These are phyloP conservation scores for Thelephora ganbajun DNA, from an alignment of 768 basidiomycete genomes.

Conservation along the genomic window DNA sequence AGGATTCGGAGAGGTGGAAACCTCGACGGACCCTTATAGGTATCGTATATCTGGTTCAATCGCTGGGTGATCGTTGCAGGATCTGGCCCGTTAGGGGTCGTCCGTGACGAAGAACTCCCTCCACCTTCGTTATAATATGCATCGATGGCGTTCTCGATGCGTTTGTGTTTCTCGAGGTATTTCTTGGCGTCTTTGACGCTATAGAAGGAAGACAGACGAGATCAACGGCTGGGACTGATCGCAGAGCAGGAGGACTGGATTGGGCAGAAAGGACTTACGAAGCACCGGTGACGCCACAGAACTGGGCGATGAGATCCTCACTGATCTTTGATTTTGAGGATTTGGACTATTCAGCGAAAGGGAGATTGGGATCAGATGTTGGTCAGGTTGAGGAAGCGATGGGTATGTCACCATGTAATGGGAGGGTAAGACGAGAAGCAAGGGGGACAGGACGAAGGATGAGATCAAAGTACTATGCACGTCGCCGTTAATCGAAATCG, in stretches of 20 bases:
- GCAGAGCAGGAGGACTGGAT: neutral
- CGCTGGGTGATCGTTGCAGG: neutral
- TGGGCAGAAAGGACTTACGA: constrained; percentile 33
- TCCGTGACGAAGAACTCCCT: constrained; percentile 3
- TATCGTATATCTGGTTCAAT: constrained; percentile 25
- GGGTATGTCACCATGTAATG: too few relatives aligned
- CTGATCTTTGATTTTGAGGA: constrained; percentile 23
- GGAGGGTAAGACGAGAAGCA: too few relatives aligned
- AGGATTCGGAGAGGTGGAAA: neutral
- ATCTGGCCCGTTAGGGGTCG: constrained; percentile 17
- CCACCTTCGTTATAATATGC: constrained; percentile 51
- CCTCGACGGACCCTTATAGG: constrained; percentile 25
- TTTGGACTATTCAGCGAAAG: constrained; percentile 12
- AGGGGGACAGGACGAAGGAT: too few relatives aligned
- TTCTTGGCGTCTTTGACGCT: constrained; percentile 44
- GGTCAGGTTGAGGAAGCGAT: too few relatives aligned
- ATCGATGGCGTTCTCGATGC: constrained; percentile 60
- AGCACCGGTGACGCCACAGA: constrained; percentile 53
- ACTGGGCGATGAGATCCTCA: constrained; percentile 41
- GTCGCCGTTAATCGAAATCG: too few relatives aligned
- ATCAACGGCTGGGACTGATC: neutral
- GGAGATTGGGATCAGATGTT: neutral
- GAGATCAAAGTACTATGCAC: too few relatives aligned
- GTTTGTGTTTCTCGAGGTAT: constrained; percentile 57
- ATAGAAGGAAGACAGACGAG: neutral